Evolutionary conservation across 2,329 filamentous ascomycete genomes (phyloP), one percentile per base, ranked within the genome.

Genomic region (Sporothrix brunneoviolacea): DNA sequence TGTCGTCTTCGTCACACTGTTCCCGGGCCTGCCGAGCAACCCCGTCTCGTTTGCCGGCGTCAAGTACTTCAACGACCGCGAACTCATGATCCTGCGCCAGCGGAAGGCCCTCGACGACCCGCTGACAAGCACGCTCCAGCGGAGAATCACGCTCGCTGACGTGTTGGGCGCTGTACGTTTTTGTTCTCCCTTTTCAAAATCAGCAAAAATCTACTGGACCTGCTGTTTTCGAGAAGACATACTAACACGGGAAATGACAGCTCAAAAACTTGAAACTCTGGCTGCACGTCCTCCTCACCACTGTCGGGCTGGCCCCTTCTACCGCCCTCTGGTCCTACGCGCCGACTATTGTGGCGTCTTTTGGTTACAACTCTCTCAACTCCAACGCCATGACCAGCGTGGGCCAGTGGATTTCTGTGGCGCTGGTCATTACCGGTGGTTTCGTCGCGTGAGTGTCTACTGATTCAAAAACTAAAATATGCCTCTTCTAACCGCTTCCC

Each of bases 301-400:
- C 48, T 2, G 50, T 50, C 18, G 53, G 53, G 24, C 47, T 55
- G 57, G 69, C 60, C 68, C 69, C 2, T 70, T 76, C 37, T 68
- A 75, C 48, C 74, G 79, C 53, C 0, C 35, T 55, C 2, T 55
- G 50, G 47, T 53, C 52, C 7, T 56, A 81, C 54, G 70, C 74
- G 0, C 77, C 77, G 0, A 71, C 71, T 6, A 73, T 82, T 41
- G 74, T 81, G 51, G 70, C 65, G 44, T 69, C 68, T 10, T 73
- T 80, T 41, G 78, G 77, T 0, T 81, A 77, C 54, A 62, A 60
- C 4, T 59, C 62, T 0, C 68, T 80, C 3, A 64, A 60, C 0
- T 70, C 70, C 41, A 81, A 82, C 51, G 77, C 77, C 0, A 62
- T 80, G 56, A 71, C 76, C 0, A 73, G 76, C 0, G 75, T 82